Base-by-base conservation (phyloP, 1,284 basidiomycete genomes). In the Boletus calvinii region DNA sequence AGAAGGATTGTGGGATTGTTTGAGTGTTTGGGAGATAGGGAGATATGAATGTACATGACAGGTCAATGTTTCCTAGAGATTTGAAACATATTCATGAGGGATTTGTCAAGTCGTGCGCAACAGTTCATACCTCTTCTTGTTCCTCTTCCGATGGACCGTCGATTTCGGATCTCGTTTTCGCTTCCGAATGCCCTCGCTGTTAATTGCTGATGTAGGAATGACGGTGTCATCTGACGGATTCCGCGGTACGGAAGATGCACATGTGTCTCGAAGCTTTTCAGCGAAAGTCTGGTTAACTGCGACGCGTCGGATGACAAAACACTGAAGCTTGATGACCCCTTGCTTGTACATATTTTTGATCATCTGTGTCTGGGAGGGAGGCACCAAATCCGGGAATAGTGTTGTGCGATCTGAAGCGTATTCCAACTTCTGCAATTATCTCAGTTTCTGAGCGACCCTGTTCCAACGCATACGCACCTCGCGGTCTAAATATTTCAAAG, bases 321-420 rank as follows among this genome's bases (percentile, higher is more conserved):
- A 66, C 37, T 60, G 51, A 8, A 69, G 50, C 38, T 68, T 60
- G 49, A 70, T 64, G 42, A 69, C 51, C 9, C 65, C 68, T 20
- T 59, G 48, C 44, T 46, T 54, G 43, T 63, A 66, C 65, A 70
- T 69, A 17, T 59, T 57, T 13, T 44, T 49, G 31, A 64, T 62
- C 67, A 68, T 68, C 34, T 49, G 53, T 31, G 41, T 46, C 17
- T 66, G 67, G n/a, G 51, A 58, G 6, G 66, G 58, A 20, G 65
- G 53, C 18, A 71, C 35, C 22, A 65, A 48, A 40, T 69, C 54
- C n/a, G 48, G 53, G 46, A 60, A 62, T 4, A 59, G 39, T 34
- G 53, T 59, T 3, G 66, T 68, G n/a, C 31, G 6, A 35, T 38
- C 17, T 20, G 61, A 53, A 36, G 43, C 35, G 11, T 52, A 38